Percentiles rank a stretch among this genome's conserved stretches.
phyloP scores from a whole-genome alignment of 108 stramenopile genomes.

The Heterococcus sp. region DNA sequence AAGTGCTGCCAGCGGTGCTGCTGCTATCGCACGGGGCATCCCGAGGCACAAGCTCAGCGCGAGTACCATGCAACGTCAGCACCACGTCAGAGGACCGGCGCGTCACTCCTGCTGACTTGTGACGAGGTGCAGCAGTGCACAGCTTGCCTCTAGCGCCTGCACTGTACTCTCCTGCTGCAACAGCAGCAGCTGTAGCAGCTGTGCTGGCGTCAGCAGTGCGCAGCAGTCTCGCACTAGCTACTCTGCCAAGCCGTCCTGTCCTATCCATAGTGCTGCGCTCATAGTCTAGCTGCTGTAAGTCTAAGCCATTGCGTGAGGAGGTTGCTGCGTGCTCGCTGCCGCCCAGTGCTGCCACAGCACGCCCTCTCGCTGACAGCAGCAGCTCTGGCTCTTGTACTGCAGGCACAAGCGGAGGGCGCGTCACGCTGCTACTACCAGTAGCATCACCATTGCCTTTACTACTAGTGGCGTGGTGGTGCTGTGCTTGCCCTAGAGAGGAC shows the following conservation, averaged over 20 bases:
- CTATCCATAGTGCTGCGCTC: conserved; percentile 40
- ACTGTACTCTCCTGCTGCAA: background rate
- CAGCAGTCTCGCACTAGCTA: conserved; percentile 9
- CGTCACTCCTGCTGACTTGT: background rate
- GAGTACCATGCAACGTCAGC: background rate
- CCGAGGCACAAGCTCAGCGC: background rate
- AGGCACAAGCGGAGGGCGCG: too few species aligned
- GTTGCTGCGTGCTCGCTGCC: background rate
- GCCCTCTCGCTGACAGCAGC: background rate
- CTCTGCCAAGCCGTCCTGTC: conserved; percentile 9
- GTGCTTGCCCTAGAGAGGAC: background rate
- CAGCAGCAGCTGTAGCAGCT: background rate
- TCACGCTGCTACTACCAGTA: too few species aligned
- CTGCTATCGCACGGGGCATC: background rate
- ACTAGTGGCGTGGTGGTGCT: background rate
- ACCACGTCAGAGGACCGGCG: background rate
- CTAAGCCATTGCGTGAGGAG: background rate
- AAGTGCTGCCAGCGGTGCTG: background rate
- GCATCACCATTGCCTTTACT: background rate
- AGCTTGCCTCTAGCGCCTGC: background rate
- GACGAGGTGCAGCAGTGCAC: background rate
- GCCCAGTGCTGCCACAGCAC: background rate
- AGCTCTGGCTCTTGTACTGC: too few species aligned
- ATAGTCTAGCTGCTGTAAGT: conserved; percentile 40
- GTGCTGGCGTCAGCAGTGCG: background rate